A percentile compares a stretch with the other conserved stretches of the same genome.
phyloP scores from a whole-genome alignment of 2,329 filamentous ascomycete species.

The Pseudocercospora pini-densiflorae region DNA sequence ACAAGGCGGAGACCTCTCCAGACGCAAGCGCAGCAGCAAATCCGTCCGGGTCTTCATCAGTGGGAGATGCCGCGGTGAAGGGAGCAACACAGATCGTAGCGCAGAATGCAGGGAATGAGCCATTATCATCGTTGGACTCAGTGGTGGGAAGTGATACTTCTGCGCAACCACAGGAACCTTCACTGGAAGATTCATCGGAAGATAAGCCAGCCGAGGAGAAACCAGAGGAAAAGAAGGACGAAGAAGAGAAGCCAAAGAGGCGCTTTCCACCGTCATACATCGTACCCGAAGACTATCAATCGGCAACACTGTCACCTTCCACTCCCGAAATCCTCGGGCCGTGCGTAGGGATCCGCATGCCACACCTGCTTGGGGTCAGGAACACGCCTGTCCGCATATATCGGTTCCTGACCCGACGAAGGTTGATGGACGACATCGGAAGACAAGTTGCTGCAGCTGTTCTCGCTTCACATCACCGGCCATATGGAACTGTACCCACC shows the following conservation, averaged over 20 bases:
- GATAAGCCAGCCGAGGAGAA: constrained; percentile 32
- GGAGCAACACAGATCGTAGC: constrained; percentile 26
- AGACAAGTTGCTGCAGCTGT: constrained; percentile 86
- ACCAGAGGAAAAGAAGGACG: constrained; percentile 35
- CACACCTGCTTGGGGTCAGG: constrained; percentile 89
- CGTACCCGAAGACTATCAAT: constrained; percentile 70
- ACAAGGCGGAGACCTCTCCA: constrained; percentile 27
- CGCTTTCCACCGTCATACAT: constrained; percentile 76
- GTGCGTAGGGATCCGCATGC: constrained; percentile 73
- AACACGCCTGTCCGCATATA: constrained; percentile 86
- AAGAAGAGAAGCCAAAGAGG: constrained; percentile 51
- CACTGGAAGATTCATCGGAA: constrained; percentile 7
- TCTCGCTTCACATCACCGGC: constrained; percentile 59
- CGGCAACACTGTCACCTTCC: constrained; percentile 65
- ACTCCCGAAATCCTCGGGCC: constrained; percentile 76
- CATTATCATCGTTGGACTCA: constrained; percentile 16
- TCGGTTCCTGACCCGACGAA: constrained; percentile 83
- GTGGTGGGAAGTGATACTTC: constrained; percentile 8
- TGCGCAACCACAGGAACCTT: constrained; percentile 11
- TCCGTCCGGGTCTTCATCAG: constrained; percentile 19
- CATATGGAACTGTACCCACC: constrained; percentile 44
- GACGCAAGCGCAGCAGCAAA: constrained; percentile 15
- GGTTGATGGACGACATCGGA: constrained; percentile 85
- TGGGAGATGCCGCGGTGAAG: constrained; percentile 36
- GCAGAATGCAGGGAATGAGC: background rate